Evolutionary conservation across 176 grass and related monocot genomes (phyloP), one percentile per base, ranked within the genome.

Genomic region (Triticum timopheevii): DNA sequence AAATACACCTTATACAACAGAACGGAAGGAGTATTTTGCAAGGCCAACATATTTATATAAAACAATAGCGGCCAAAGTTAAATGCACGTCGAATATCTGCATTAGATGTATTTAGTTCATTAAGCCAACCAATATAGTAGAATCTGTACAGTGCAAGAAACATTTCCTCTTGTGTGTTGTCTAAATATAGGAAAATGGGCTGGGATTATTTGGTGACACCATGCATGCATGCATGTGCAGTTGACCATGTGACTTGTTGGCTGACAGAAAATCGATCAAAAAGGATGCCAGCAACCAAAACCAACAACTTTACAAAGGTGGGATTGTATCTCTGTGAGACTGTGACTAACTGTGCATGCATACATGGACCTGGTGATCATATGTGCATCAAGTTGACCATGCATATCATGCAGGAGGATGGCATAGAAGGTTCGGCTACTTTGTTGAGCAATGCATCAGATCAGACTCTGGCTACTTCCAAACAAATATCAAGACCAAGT

Each of bases 161-260:
- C 3, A 61, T 23, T 61, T 61, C 59, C 3, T 20, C 6, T 35
- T 1, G 1, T 69, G 16, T 38, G 1, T 35, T 4, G 12, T 24
- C 10, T 25, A 7, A 58, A 71, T n/a, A 31, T 28, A 22, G 27
- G 16, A 8, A 35, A 68, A 50, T 27, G 20, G 54, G 47, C 13
- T 15, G 47, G 47, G 1, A 16, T 58, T 17, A 38, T 73, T 74
- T 80, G 3, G 34, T 68, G 75, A 61, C 59, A 84, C 2, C 50
- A 19, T 19, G 54, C 54, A 58, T 58, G 54, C 52, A 58, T 58
- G 54, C 68, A 80, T 76, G 25, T 80, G 76, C 47, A 24, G 81
- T 87, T 91, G 89, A 91, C 85, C 65, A 5, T 80, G 27, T 62
- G 22, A 15, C 11, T 22, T 25, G 17, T 9, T 30, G 80, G 11